These are phyloP conservation scores for Pseudozyma pruni DNA, from an alignment of 1,284 basidiomycete genomes.

Conservation along the genomic window DNA sequence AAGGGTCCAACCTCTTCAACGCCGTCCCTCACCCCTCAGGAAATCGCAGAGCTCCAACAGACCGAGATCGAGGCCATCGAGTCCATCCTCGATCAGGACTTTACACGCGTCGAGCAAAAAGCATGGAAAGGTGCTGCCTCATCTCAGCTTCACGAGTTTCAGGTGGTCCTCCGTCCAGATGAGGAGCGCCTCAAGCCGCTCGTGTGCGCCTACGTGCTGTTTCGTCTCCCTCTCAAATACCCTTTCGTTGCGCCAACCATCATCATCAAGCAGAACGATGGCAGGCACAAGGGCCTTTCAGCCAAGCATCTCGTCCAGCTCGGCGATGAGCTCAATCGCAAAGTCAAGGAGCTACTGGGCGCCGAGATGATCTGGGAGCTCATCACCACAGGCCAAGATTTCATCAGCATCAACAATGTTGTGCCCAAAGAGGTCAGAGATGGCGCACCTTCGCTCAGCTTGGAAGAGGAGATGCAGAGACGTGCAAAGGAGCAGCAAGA, in stretches of 20 bases:
- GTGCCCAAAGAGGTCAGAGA: slow-evolving; percentile 36
- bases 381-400: slow-evolving; percentile 59
- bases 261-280: slow-evolving; percentile 45
- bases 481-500: slow-evolving; percentile 54
- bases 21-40: slow-evolving; percentile 34
- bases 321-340: slow-evolving; percentile 38
- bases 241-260: slow-evolving; percentile 54
- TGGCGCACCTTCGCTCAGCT: slow-evolving; percentile 48
- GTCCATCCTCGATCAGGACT: slow-evolving; percentile 61
- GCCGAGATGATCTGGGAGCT: slow-evolving; percentile 68
- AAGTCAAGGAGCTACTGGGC: slow-evolving; percentile 59
- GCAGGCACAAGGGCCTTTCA: slow-evolving; percentile 47
- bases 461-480: slow-evolving; percentile 63
- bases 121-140: slow-evolving; percentile 50
- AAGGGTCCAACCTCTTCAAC: slow-evolving; percentile 3
- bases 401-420: slow-evolving; percentile 54
- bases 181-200: slow-evolving; percentile 55
- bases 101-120: slow-evolving; percentile 41
- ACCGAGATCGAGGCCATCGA: slow-evolving; percentile 61
- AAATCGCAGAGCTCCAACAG: slow-evolving; percentile 57
- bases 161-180: slow-evolving; percentile 56
- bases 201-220: slow-evolving; percentile 45
- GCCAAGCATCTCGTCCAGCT: slow-evolving; percentile 39
- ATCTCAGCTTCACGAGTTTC: slow-evolving; percentile 51
- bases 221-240: slow-evolving; percentile 62